Evolutionary conservation across 305 asterid genomes (phyloP), one percentile per base, ranked within the genome.

Genomic region (Lippia alba): DNA sequence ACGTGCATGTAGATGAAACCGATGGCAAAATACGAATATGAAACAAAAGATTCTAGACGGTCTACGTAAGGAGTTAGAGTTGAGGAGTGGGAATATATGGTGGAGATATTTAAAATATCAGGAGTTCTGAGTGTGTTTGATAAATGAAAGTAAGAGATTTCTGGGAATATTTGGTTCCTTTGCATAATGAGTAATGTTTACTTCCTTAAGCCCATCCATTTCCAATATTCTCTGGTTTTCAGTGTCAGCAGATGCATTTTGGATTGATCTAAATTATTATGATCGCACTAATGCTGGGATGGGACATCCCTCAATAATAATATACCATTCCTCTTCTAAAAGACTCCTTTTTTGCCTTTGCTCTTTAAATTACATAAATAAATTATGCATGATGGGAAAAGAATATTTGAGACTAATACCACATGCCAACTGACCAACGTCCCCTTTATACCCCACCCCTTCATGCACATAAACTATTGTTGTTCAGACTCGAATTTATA

Each of bases 301-400:
- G 40, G 40, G 40, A 34, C 40, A 6, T 34, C 4, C 40, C 72
- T 46, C 65, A 40, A 85, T 2, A 6, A 41, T 85, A n/a, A 41
- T 41, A 86, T 82, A 69, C 87, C 83, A 84, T 82, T 84, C 89
- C 80, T 24, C 79, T 57, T 53, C 19, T 67, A 33, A 58, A 75
- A 81, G 65, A 72, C 63, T 51, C 68, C 8, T 16, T 32, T 73
- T 49, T 68, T 24, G 34, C 71, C 48, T 49, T 68, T 24, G 34
- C 71, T 60, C 56, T 58, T 41, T 18, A 51, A 53, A 66, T 69
- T 65, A 56, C 39, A 44, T 44, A 0, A 44, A 44, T 36, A 36
- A 11, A 44, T 44, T 7, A 36, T 36, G 41, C 41, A 67, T 56
- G 55, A 57, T 41, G 80, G 69, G 54, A 36, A 61, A 76, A 72